These are phyloP conservation scores for Dendryphion nanum DNA, from an alignment of 2,329 filamentous ascomycete species.

Conservation along the genomic window DNA sequence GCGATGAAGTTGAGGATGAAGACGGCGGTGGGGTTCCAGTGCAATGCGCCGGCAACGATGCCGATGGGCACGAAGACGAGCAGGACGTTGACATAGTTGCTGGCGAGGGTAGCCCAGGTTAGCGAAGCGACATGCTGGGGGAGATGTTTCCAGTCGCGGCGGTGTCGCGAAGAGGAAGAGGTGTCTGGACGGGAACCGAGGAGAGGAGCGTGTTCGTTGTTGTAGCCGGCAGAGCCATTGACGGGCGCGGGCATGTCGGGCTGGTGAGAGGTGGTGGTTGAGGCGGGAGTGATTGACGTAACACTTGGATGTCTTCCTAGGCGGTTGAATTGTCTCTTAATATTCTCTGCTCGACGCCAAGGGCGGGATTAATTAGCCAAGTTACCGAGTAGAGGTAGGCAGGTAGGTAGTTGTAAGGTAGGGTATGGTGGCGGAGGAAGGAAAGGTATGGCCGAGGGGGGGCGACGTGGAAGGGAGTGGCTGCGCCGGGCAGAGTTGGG, in stretches of 20 bases:
- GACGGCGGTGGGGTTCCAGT: conserved; percentile 65
- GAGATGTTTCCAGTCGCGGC: conserved; percentile 5
- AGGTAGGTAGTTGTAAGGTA: too few species aligned
- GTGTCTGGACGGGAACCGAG: conserved; percentile 13
- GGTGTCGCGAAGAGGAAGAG: not conserved
- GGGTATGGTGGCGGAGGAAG: conserved; percentile 3
- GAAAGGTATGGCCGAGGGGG: not conserved
- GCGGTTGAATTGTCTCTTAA: conserved; percentile 34
- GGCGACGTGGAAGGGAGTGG: conserved; percentile 7
- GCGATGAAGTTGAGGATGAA: conserved; percentile 80
- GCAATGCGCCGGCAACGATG: conserved; percentile 62
- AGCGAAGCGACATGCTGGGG: conserved; percentile 34
- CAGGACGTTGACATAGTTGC: conserved; percentile 65
- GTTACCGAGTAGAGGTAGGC: too few species aligned
- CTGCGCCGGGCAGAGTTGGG: conserved; percentile 16
- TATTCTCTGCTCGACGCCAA: conserved; percentile 26
- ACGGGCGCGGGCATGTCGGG: conserved; percentile 21
- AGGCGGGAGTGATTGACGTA: conserved; percentile 5
- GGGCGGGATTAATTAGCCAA: conserved; percentile 23
- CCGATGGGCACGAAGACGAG: conserved; percentile 74
- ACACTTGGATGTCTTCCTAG: conserved; percentile 23
- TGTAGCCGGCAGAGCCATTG: conserved; percentile 1
- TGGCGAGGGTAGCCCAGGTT: conserved; percentile 45
- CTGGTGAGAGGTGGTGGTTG: conserved; percentile 20
- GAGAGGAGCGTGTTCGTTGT: conserved; percentile 25